Base-by-base conservation (phyloP, 306 rosid genomes). In the Rubus idaeus region DNA sequence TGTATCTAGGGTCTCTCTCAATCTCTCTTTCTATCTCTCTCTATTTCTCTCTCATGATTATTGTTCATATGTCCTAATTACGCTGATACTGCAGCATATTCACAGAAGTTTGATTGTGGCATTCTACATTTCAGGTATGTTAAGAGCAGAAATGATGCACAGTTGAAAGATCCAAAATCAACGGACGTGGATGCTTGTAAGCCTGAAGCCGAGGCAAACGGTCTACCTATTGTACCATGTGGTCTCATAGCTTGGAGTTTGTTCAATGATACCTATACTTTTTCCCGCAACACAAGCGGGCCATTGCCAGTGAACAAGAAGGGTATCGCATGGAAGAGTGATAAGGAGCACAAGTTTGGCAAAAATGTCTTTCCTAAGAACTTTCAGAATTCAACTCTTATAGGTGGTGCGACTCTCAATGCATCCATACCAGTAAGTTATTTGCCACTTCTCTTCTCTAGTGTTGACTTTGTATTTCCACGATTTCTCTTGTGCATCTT, bases 191-290 rank as follows among this genome's bases (percentile, higher is more conserved):
- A 84, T 75, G 53, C 71, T 75, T 96, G 99, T 81, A 76, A 89
- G 46, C 99, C 97, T 20, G 99, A 96, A 82, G 84, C 78, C 71
- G 0, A 3, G 0, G 71, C n/a, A 39, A 61, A 84, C 56, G 93
- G 88, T 55, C 14, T 0, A 10, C 74, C 87, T 55, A 83, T 95
- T 69, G 83, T 95, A 76, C 98, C 98, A 46, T 95, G 98, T 81
- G 98, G 98, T 83, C 97, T 95, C 57, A 92, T 95, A 37, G 98
- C 98, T 45, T 95, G 98, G 98, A 95, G 98, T 73, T 79, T 95
- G 91, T 95, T 95, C 83, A 95, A 95, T 13, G 98, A 95, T 78
- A 95, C 98, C 1, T 95, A 95, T 78, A 49, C 0, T 72, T 92
- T 95, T 84, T 56, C 96, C 1, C 88, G 79, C 66, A 78, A 80